Percentiles rank a stretch among this genome's conserved stretches.
These are phyloP conservation scores for Panaeolus cyanescens DNA, from an alignment of 768 basidiomycete genomes.

Conservation along the genomic window DNA sequence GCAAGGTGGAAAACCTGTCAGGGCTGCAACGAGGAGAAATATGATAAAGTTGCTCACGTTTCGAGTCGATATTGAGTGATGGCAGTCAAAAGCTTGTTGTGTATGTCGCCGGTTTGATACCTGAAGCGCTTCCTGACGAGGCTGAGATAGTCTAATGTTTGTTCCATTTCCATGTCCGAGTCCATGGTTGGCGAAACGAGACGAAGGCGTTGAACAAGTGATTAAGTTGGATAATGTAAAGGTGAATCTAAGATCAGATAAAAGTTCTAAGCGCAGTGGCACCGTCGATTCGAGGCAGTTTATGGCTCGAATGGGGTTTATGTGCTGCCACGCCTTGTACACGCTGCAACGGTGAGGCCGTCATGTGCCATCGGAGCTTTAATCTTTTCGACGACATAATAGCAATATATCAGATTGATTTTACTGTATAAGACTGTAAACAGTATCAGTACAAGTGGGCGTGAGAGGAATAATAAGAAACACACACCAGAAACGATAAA, in stretches of 20 bases:
- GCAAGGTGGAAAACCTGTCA: neutral
- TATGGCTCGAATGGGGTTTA: constrained; percentile 3
- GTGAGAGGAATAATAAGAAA: neutral
- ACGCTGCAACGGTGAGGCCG: constrained; percentile 1
- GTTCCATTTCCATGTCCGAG: constrained; percentile 1
- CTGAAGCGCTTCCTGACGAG: neutral
- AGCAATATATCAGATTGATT: neutral
- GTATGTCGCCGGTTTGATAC: neutral
- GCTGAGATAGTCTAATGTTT: constrained; percentile 3
- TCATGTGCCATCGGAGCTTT: constrained; percentile 4
- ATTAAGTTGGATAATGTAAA: constrained; percentile 1
- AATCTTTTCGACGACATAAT: constrained; percentile 1
- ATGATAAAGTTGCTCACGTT: neutral
- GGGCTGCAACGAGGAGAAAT: neutral
- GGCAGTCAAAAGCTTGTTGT: neutral
- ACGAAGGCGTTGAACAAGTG: neutral
- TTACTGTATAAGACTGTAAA: neutral
- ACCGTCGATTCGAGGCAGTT: neutral
- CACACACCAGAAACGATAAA: neutral
- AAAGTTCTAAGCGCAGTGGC: neutral
- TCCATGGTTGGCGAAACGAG: constrained; percentile 2
- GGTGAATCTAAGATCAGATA: constrained; percentile 1
- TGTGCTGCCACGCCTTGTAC: constrained; percentile 1
- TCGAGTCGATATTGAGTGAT: neutral
- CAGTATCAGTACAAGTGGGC: neutral